phyloP scores from a whole-genome alignment of 768 basidiomycete genomes.

The Thelephora ganbajun region DNA sequence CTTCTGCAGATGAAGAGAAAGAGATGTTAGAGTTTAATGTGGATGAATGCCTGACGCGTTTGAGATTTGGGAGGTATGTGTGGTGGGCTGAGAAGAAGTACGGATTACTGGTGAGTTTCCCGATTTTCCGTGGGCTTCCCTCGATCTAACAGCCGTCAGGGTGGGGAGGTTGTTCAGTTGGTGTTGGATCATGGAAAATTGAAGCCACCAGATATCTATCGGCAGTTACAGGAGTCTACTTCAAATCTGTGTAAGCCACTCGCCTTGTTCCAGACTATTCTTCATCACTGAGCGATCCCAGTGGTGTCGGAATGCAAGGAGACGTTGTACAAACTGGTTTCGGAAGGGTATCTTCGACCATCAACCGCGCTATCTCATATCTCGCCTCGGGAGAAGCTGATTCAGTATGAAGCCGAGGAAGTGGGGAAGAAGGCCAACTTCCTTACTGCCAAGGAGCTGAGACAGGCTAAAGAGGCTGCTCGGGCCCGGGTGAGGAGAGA shows the following conservation, averaged over 20 bases:
- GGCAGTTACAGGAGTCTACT: conserved; percentile 17
- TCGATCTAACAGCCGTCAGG: conserved; percentile 27
- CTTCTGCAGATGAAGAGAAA: conserved; percentile 52
- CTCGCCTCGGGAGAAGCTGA: conserved; percentile 69
- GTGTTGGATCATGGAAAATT: conserved; percentile 82
- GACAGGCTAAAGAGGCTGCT: conserved; percentile 56
- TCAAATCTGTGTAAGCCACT: background rate
- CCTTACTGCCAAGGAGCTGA: conserved; percentile 68
- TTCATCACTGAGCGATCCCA: no score
- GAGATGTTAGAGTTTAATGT: conserved; percentile 74
- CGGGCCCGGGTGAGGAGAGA: conserved; percentile 49
- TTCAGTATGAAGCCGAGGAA: conserved; percentile 71
- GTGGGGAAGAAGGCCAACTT: conserved; percentile 60
- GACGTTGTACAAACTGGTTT: conserved; percentile 57
- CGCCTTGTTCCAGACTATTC: background rate
- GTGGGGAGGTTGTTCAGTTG: conserved; percentile 57
- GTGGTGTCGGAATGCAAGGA: conserved; percentile 28
- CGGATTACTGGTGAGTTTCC: conserved; percentile 46
- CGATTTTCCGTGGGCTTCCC: background rate
- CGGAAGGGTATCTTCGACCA: conserved; percentile 60
- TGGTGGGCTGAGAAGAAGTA: conserved; percentile 59
- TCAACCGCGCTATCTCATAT: conserved; percentile 66
- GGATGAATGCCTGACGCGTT: conserved; percentile 67
- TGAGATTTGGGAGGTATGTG: conserved; percentile 75
- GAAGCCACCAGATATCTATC: conserved; percentile 55